A percentile compares a stretch with the other conserved stretches of the same genome.
phyloP scores from a whole-genome alignment of 805 yeast species.

The Hanseniaspora singularis region DNA sequence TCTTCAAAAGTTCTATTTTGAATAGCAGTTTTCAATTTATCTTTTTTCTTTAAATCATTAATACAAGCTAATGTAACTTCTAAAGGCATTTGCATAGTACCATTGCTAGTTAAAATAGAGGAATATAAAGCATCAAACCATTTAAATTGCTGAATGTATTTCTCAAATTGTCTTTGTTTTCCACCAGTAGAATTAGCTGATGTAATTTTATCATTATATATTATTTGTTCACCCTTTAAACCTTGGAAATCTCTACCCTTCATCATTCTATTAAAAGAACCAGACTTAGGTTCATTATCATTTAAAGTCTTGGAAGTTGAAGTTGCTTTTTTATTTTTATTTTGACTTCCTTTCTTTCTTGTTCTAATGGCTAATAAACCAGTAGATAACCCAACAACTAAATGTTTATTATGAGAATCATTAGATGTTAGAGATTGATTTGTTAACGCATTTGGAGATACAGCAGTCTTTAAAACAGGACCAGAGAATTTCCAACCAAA shows the following conservation, averaged over 20 bases:
- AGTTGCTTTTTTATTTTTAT: conserved; percentile 28
- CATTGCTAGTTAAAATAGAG: conserved; percentile 46
- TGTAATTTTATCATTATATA: conserved; percentile 47
- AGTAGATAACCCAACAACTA: conserved; percentile 82
- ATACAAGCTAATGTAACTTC: conserved; percentile 74
- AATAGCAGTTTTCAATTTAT: conserved; percentile 74
- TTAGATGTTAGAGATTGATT: conserved; percentile 11
- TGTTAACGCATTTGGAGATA: conserved; percentile 55
- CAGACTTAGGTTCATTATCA: conserved; percentile 29
- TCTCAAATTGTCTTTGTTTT: conserved; percentile 71
- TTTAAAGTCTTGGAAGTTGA: conserved; percentile 2
- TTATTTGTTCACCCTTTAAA: conserved; percentile 59
- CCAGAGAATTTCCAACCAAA: conserved; percentile 97
- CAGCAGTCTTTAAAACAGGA: conserved; percentile 79
- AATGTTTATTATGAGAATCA: conserved; percentile 43
- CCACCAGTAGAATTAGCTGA: conserved; percentile 32
- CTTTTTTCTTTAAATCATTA: conserved; percentile 76
- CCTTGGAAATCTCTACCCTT: conserved; percentile 87
- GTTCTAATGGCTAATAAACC: conserved; percentile 86
- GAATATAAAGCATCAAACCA: conserved; percentile 89
- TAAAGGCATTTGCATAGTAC: conserved; percentile 47
- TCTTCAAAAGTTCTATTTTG: conserved; percentile 74
- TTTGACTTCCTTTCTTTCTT: conserved; percentile 48
- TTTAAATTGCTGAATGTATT: conserved; percentile 69
- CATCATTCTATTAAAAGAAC: conserved; percentile 67